These are phyloP conservation scores for Vaccinium darrowii DNA, from an alignment of 148 eudicot genomes.

Conservation along the genomic window DNA sequence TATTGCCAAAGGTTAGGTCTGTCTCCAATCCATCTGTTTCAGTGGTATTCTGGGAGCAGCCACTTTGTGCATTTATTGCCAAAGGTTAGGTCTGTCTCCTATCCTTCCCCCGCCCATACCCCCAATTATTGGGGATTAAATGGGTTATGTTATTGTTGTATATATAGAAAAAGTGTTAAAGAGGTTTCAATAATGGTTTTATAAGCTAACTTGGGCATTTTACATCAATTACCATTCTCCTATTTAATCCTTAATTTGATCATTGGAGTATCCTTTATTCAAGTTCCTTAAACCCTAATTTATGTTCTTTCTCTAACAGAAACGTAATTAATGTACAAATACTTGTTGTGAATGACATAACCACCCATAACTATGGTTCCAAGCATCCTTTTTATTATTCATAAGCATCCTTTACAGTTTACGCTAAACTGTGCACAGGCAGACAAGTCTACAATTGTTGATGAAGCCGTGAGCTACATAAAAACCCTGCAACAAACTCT, in stretches of 20 bases:
- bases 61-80: no score
- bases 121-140: no score
- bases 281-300: background rate
- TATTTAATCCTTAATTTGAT: background rate
- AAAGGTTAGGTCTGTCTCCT: no score
- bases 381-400: background rate
- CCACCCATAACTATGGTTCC: background rate
- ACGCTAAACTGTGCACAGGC: background rate
- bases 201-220: background rate
- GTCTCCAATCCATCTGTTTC: no score
- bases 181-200: no score
- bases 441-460: slow-evolving; percentile 52
- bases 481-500: slow-evolving; percentile 45
- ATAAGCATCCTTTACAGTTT: background rate
- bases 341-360: background rate
- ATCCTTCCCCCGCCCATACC: no score
- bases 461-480: slow-evolving; percentile 66
- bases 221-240: background rate
- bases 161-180: no score
- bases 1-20: no score
- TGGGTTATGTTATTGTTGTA: no score
- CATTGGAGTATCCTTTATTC: background rate
- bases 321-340: background rate
- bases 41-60: no score
- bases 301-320: background rate